Conservation (phyloP, 257 asterid species). For the Nicotiana paniculata region DNA sequence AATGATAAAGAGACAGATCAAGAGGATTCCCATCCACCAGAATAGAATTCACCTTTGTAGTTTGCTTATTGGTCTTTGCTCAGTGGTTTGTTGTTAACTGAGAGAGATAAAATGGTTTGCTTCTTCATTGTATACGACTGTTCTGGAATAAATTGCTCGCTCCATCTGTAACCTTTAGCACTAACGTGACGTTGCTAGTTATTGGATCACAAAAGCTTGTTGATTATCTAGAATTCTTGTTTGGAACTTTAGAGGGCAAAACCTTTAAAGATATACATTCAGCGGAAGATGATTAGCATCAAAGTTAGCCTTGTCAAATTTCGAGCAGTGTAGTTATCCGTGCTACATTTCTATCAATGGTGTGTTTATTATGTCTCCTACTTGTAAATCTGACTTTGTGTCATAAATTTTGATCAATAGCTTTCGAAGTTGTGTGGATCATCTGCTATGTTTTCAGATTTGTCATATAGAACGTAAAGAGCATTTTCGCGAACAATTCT, state of each 20-base stretch:
- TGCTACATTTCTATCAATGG: neutral
- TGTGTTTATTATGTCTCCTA: neutral
- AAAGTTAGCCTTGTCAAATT: neutral
- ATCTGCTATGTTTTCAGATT: neutral
- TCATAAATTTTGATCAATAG: neutral
- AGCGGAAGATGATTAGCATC: neutral
- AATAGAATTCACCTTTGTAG: conserved; percentile 18
- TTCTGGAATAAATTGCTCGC: conserved; percentile 3
- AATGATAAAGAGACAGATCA: conserved; percentile 34
- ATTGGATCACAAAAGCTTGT: neutral
- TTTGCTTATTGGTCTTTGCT: neutral
- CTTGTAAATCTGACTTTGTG: neutral
- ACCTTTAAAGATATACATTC: neutral
- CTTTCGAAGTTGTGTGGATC: neutral
- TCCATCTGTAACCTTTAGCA: neutral
- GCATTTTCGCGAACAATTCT: too few species aligned
- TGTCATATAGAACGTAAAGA: neutral
- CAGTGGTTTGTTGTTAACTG: neutral
- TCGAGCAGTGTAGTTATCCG: neutral
- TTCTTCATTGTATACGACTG: neutral
- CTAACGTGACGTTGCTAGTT: neutral
- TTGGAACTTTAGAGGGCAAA: neutral
- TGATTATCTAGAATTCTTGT: neutral
- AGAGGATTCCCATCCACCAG: conserved; percentile 21
- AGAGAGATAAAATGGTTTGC: neutral